Evolutionary conservation across 2,329 filamentous ascomycete species (phyloP).

Genomic region (Hortaea sp.): DNA sequence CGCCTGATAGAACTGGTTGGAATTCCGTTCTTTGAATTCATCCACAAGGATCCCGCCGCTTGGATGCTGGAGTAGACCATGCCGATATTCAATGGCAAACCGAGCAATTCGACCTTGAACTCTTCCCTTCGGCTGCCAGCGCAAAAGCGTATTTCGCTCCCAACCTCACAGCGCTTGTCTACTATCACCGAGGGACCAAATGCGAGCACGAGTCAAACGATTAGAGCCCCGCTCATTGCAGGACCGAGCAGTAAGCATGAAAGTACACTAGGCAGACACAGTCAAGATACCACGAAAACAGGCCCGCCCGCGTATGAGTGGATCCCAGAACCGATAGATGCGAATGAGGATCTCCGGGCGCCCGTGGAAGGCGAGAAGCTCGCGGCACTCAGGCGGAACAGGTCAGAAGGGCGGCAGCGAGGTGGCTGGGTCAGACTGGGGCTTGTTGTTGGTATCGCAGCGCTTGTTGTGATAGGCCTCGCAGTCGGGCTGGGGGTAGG

Average conservation of each 20-base stretch:
- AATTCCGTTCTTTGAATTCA: too few species aligned
- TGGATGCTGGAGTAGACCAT: background rate
- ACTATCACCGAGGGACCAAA: slow-evolving; percentile 9
- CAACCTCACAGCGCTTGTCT: slow-evolving; percentile 7
- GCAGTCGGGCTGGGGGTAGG: slow-evolving; percentile 32
- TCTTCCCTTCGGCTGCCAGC: slow-evolving; percentile 9
- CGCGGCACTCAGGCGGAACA: slow-evolving; percentile 13
- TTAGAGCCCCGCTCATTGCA: background rate
- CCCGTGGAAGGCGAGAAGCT: slow-evolving; percentile 22
- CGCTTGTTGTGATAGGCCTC: slow-evolving; percentile 26
- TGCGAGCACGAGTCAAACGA: too few species aligned
- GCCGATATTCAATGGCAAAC: background rate
- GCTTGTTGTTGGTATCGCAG: slow-evolving; percentile 27
- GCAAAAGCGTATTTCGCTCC: slow-evolving; percentile 8
- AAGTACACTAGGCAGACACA: background rate
- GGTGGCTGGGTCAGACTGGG: slow-evolving; percentile 32
- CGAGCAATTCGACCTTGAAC: background rate
- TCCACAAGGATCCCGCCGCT: too few species aligned
- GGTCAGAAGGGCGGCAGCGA: slow-evolving; percentile 9
- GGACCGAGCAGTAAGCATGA: background rate
- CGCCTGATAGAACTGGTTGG: too few species aligned
- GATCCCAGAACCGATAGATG: slow-evolving; percentile 9
- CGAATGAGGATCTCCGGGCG: slow-evolving; percentile 6
- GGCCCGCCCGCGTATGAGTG: slow-evolving; percentile 19
- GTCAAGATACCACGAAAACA: slow-evolving; percentile 9